Base-by-base conservation (phyloP, 2,329 filamentous ascomycete genomes). In the Scedosporium minutisporum region DNA sequence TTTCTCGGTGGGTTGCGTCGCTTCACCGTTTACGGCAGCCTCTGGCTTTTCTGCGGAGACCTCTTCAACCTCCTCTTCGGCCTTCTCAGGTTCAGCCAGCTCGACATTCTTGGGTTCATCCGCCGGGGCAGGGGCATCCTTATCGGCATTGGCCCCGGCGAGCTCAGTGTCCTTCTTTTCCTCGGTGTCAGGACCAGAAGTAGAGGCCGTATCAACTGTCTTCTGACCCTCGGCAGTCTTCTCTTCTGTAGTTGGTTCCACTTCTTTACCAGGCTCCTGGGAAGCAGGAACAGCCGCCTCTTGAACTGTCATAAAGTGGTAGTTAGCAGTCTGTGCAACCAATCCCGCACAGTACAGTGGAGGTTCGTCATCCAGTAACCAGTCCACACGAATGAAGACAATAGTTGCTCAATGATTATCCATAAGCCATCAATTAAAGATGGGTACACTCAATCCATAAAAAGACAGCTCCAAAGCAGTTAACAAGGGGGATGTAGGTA, bases 111-210 rank as follows among this genome's bases (percentile, higher is more conserved):
- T 16, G 16, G 55, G 6, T 33, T 14, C 27, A 4, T 4, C 9
- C 1, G 55, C 18, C 6, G 18, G 23, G 29, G 25, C 55, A 58
- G 9, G 14, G 16, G n/a, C 64, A 1, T 66, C 66, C 27, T 29
- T 61, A 38, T 33, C 25, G 29, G 27, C 63, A 3, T 60, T 53
- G 3, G 59, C 60, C 16, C 66, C 64, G 25, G 63, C 61, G 27
- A 66, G 53, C n/a, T 62, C 53, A 23, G 63, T 64, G 4, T 64
- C 61, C 62, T 66, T 66, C 25, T 76, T 75, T 7, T 73, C 77
- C 66, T 75, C 66, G 18, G 73, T 72, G 6, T 72, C 70, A 16
- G 73, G 73, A 23, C 67, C 68, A 57, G 75, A 66, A 7, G 48
- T 61, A 10, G 61, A 57, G 18, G 27, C 60, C 1, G 65, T 42